Conservation (phyloP, 2,329 filamentous ascomycete genomes). For the Fusarium camptoceras region DNA sequence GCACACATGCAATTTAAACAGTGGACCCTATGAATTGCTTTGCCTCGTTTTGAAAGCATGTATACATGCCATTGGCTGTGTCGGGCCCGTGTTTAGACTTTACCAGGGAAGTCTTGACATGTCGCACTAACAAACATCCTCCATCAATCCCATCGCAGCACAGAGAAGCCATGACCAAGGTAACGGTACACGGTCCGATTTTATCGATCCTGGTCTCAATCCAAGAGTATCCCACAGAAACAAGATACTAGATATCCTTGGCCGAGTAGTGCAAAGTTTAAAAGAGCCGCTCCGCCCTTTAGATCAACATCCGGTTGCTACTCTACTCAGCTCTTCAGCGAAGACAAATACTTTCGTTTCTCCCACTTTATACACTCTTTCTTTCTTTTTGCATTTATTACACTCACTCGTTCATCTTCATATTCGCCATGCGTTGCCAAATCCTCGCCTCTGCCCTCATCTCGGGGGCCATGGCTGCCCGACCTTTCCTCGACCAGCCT, state of each 20-base stretch:
- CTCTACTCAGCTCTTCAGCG: slow-evolving; percentile 7
- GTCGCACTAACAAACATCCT: slow-evolving; percentile 4
- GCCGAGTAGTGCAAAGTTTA: slow-evolving; percentile 22
- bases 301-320: neutral
- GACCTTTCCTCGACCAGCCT: slow-evolving; percentile 59
- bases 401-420: neutral
- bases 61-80: slow-evolving; percentile 7
- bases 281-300: slow-evolving; percentile 34
- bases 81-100: neutral
- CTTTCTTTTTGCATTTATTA: neutral
- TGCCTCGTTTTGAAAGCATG: slow-evolving; percentile 23
- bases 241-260: neutral
- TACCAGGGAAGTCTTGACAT: slow-evolving; percentile 6
- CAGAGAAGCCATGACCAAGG: neutral
- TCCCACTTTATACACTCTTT: slow-evolving; percentile 17
- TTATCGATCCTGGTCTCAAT: neutral
- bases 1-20: slow-evolving; percentile 38
- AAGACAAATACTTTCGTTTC: slow-evolving; percentile 3
- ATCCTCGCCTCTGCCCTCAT: slow-evolving; percentile 46
- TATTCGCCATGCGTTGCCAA: slow-evolving; percentile 38
- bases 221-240: neutral
- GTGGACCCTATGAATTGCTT: slow-evolving; percentile 32
- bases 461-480: slow-evolving; percentile 55
- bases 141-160: slow-evolving; percentile 9
- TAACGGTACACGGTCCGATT: neutral